Evolutionary conservation across 306 rosid species (phyloP).

Genomic region (Quillaja saponaria): DNA sequence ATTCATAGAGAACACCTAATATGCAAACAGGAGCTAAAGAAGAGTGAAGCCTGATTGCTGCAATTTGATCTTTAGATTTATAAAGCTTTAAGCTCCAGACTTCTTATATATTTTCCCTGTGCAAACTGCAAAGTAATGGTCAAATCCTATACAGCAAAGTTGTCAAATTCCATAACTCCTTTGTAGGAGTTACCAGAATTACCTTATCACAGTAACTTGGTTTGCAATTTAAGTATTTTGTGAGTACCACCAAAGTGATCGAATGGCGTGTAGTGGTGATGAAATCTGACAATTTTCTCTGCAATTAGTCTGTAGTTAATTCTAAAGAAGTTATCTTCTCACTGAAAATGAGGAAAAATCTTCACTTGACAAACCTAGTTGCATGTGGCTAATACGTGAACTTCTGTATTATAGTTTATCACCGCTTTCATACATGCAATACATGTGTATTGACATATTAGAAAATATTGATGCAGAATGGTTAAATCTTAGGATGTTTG

Average conservation of each 20-base stretch:
- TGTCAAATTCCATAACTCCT: neutral
- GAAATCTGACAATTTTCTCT: too few relatives aligned
- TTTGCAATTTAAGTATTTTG: too few relatives aligned
- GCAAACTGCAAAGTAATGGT: neutral
- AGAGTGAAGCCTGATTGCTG: neutral
- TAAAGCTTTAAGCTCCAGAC: neutral
- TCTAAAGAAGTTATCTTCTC: neutral
- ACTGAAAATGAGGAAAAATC: neutral
- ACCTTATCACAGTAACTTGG: too few relatives aligned
- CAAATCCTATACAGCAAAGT: neutral
- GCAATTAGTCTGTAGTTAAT: too few relatives aligned
- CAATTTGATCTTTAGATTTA: neutral
- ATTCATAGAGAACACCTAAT: neutral
- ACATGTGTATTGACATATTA: too few relatives aligned
- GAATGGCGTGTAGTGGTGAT: neutral
- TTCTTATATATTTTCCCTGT: neutral
- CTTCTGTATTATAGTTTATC: too few relatives aligned
- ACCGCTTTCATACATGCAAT: too few relatives aligned
- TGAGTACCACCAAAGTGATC: neutral
- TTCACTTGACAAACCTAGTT: too few relatives aligned
- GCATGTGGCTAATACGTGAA: too few relatives aligned
- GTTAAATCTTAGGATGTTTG: too few relatives aligned
- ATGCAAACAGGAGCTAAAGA: neutral
- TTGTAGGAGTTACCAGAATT: too few relatives aligned
- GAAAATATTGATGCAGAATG: too few relatives aligned